Conservation (phyloP, 768 basidiomycete species). For the Trametes cinnabarina region DNA sequence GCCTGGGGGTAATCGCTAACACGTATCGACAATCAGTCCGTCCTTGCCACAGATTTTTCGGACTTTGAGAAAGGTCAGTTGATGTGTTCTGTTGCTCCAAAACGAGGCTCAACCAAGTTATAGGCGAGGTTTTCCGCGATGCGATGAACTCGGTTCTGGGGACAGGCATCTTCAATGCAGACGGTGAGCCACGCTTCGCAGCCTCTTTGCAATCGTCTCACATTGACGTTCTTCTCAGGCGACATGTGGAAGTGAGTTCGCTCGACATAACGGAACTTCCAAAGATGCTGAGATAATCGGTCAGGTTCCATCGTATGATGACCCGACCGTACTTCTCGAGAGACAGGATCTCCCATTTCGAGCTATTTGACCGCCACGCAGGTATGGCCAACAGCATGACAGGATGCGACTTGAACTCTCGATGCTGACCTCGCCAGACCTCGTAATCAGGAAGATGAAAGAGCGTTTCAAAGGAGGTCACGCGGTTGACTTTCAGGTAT, state of each 20-base stretch:
- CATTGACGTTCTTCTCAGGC: slow-evolving; percentile 12
- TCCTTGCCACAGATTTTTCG: slow-evolving; percentile 44
- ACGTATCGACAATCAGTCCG: slow-evolving; percentile 25
- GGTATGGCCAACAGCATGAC: slow-evolving; percentile 25
- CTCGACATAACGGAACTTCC: background rate
- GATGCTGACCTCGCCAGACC: background rate
- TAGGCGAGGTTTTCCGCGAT: slow-evolving; percentile 35
- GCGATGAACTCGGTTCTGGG: slow-evolving; percentile 41
- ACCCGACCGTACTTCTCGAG: slow-evolving; percentile 38
- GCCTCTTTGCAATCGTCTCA: background rate
- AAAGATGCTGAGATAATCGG: no score
- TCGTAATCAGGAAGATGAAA: slow-evolving; percentile 22
- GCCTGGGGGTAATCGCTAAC: no score
- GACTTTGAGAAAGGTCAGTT: slow-evolving; percentile 43
- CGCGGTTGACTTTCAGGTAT: slow-evolving; percentile 32
- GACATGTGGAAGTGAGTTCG: slow-evolving; percentile 31
- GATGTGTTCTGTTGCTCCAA: background rate
- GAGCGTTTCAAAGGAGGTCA: slow-evolving; percentile 26
- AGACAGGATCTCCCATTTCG: slow-evolving; percentile 36
- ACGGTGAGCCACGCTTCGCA: slow-evolving; percentile 36
- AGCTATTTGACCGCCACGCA: slow-evolving; percentile 36
- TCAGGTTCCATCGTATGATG: slow-evolving; percentile 34
- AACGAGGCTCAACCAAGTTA: background rate
- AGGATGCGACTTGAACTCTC: no score
- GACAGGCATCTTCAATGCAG: slow-evolving; percentile 56